These are phyloP conservation scores for Dioscorea cayenensis DNA, from an alignment of 116 monocot species.

Conservation along the genomic window DNA sequence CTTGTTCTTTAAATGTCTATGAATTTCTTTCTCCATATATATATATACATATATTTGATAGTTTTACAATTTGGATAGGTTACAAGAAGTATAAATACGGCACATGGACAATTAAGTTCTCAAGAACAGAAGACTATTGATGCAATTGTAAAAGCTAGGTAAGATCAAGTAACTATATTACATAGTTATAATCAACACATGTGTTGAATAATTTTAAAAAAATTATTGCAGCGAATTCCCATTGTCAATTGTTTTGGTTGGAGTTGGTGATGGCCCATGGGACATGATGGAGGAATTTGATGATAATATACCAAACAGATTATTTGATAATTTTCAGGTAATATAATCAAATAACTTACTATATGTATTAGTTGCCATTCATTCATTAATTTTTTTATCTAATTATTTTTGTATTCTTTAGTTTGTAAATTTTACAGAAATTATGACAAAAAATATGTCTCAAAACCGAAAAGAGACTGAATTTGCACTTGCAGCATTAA, in stretches of 20 bases:
- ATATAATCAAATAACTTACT: not conserved
- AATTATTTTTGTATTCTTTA: conserved; percentile 9
- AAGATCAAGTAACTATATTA: not conserved
- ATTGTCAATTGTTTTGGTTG: conserved; percentile 62
- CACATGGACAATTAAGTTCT: conserved; percentile 43
- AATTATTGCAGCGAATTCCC: conserved; percentile 33
- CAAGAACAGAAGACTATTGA: conserved; percentile 68
- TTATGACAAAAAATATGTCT: conserved; percentile 57
- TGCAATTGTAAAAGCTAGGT: conserved; percentile 73
- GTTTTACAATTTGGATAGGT: conserved; percentile 23
- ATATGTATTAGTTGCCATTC: too few species aligned
- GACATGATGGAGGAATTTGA: conserved; percentile 75
- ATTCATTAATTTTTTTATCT: not conserved
- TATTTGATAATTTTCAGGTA: conserved; percentile 76
- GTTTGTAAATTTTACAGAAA: conserved; percentile 95
- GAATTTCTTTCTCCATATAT: too few species aligned
- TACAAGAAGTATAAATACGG: conserved; percentile 63
- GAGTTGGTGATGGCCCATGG: conserved; percentile 60
- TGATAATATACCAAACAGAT: conserved; percentile 57
- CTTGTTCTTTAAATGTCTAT: too few species aligned
- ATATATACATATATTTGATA: too few species aligned
- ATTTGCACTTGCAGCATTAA: conserved; percentile 77
- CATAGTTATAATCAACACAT: too few species aligned
- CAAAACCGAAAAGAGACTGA: conserved; percentile 65
- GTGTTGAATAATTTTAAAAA: too few species aligned